Conservation (phyloP, 2,329 filamentous ascomycete genomes). For the Alternaria metachromatica region DNA sequence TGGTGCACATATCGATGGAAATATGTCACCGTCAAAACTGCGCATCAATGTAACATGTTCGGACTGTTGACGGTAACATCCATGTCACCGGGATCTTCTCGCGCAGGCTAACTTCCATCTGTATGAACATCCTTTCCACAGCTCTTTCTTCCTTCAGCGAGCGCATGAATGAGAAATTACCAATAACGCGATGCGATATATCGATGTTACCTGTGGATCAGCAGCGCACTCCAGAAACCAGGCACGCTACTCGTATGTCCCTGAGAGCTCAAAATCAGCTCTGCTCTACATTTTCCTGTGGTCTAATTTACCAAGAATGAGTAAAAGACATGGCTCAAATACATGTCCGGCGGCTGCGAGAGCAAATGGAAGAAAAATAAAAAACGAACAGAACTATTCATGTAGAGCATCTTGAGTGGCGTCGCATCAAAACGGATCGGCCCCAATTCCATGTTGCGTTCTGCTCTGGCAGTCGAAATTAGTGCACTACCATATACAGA, state of each 20-base stretch:
- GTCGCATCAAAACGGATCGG: neutral
- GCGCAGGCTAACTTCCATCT: neutral
- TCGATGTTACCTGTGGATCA: neutral
- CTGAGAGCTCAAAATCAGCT: neutral
- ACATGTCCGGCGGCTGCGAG: neutral
- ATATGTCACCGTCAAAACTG: neutral
- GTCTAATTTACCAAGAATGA: too few relatives aligned
- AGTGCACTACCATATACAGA: too few relatives aligned
- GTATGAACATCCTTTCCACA: accelerated
- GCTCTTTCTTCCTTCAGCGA: neutral
- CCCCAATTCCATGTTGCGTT: neutral
- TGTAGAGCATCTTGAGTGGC: neutral
- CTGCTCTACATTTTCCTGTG: neutral
- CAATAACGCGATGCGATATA: neutral
- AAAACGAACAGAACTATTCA: neutral
- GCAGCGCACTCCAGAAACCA: neutral
- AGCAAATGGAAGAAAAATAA: neutral
- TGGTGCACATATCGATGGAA: neutral
- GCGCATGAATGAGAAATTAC: neutral
- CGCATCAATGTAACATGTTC: neutral
- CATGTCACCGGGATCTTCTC: neutral
- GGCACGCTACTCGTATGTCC: neutral
- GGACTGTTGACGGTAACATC: neutral
- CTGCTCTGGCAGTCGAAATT: neutral
- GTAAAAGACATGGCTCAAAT: too few relatives aligned